Conservation (phyloP, 352 stramenopile species). For the Aphanomyces astaci region DNA sequence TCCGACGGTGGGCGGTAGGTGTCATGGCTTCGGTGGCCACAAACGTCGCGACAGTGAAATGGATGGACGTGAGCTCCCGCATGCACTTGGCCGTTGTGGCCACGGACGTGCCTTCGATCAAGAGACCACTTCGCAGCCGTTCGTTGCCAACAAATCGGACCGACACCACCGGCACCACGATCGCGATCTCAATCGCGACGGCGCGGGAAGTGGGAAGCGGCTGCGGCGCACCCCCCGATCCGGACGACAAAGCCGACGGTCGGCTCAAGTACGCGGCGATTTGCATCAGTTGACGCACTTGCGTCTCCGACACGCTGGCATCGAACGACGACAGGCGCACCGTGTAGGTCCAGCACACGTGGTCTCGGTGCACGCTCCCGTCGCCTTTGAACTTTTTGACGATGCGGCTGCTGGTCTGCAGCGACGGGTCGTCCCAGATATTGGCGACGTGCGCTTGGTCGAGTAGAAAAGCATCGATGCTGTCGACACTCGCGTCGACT, state of each 20-base stretch:
- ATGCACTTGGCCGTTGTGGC: not conserved
- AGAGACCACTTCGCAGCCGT: not conserved
- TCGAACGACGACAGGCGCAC: not conserved
- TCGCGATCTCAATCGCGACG: not conserved
- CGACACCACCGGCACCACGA: not conserved
- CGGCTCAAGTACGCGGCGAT: not conserved
- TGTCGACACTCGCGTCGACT: not conserved
- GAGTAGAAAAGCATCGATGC: constrained; percentile 3
- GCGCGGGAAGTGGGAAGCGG: no score
- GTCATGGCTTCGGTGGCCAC: not conserved
- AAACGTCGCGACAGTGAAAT: not conserved
- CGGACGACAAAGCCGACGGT: no score
- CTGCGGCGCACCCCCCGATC: no score
- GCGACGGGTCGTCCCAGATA: not conserved
- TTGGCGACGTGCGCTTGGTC: not conserved
- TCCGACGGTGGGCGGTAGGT: not conserved
- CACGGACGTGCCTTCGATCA: not conserved
- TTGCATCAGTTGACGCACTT: not conserved
- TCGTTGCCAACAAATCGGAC: not conserved
- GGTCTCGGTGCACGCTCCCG: not conserved
- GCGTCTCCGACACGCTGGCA: not conserved
- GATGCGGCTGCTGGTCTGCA: constrained; percentile 8
- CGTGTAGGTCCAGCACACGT: not conserved
- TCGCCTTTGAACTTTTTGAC: constrained; percentile 11
- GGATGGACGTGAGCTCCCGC: not conserved